Evolutionary conservation across 441 rosid species (phyloP).

Genomic region (Metrosideros polymorpha): DNA sequence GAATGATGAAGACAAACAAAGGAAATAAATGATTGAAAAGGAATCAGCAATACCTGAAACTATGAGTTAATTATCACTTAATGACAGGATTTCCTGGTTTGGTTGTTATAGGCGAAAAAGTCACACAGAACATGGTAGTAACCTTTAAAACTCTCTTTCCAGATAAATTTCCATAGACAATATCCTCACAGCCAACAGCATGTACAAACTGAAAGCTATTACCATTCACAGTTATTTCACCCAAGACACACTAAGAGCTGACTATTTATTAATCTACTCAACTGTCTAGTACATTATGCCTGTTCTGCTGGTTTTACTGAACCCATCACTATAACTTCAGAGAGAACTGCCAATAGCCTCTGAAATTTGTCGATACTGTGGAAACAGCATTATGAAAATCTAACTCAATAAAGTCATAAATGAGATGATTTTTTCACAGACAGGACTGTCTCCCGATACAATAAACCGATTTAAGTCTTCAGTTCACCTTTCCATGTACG

Average conservation of each 20-base stretch:
- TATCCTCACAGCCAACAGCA: not conserved
- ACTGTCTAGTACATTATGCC: not conserved
- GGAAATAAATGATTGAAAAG: not conserved
- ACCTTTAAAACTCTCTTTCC: not conserved
- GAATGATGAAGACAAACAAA: not conserved
- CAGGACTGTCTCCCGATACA: not conserved
- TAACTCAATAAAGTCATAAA: not conserved
- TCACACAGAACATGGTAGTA: not conserved
- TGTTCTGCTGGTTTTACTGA: not conserved
- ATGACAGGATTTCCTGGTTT: not conserved
- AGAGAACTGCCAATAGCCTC: not conserved
- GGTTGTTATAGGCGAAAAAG: not conserved
- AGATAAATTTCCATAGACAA: not conserved
- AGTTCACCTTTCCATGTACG: not conserved
- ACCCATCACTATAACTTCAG: not conserved
- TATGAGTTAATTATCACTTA: not conserved
- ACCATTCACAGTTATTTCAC: not conserved
- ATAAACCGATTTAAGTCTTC: not conserved
- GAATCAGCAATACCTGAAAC: not conserved
- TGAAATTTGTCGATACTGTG: not conserved
- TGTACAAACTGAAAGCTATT: not conserved
- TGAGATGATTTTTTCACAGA: not conserved
- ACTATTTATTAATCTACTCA: not conserved
- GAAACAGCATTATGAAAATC: not conserved
- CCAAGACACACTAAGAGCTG: not conserved